Percentiles rank a stretch among this genome's conserved stretches.
These are phyloP conservation scores for Tulasnella sp. DNA, from an alignment of 768 basidiomycete species.

Conservation along the genomic window DNA sequence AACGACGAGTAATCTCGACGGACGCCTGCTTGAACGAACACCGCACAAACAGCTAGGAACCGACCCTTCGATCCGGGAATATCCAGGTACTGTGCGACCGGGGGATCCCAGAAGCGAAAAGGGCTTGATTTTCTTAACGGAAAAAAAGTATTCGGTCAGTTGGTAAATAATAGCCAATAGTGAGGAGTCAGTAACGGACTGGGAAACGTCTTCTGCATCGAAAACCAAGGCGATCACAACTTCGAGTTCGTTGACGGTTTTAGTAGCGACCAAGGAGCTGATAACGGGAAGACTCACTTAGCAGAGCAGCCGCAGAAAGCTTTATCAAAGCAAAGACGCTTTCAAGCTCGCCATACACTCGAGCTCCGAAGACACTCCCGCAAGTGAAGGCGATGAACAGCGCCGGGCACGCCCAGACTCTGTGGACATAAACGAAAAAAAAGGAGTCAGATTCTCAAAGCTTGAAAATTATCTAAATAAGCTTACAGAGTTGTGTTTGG, in stretches of 20 bases:
- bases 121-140: neutral
- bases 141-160: neutral
- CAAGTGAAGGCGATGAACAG: neutral
- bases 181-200: too few relatives aligned
- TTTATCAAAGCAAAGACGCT: neutral
- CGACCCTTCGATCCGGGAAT: neutral
- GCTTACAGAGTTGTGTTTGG: too few relatives aligned
- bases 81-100: neutral
- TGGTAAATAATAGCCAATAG: neutral
- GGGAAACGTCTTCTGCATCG: neutral
- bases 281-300: neutral
- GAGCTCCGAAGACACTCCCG: neutral
- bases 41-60: neutral
- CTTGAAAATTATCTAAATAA: neutral
- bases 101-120: neutral
- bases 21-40: neutral
- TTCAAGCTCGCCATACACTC: neutral
- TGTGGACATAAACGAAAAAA: neutral
- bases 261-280: neutral
- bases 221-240: neutral
- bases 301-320: neutral
- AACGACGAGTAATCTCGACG: neutral
- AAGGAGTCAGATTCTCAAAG: neutral
- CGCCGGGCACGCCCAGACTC: too few relatives aligned
- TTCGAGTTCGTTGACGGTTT: neutral